Evolutionary conservation across 1,284 basidiomycete species (phyloP), one percentile per base, ranked within the genome.

Genomic region (Termitomyces sp.): DNA sequence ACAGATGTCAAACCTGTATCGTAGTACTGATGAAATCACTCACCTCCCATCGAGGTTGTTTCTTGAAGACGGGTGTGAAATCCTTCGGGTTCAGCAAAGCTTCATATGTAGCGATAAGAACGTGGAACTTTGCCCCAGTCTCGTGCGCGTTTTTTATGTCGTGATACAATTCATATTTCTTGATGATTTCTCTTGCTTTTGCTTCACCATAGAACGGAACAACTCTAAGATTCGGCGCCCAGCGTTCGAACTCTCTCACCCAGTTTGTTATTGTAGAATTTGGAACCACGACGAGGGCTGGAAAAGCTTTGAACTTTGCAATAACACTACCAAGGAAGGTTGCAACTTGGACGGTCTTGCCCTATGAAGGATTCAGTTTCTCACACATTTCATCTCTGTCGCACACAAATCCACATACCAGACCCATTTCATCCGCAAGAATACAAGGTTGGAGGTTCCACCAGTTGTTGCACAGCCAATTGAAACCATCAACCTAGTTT

Each of bases 401-500:
- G 19, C 15, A n/a, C n/a, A 34, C 8, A 43, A 19, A 21, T 31
- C 12, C 34, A 69, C 82, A 57, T 68, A 90, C 90, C 62, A 95
- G 71, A 52, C 93, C 94, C 96, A 99, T 98, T 71, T 98, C 96
- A 66, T 99, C 96, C 2, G 95, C 94, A n/a, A 98, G 80, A 61
- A 98, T 98, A 62, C 90, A 94, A 38, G 88, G 85, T 60, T 94
- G 92, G 43, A 81, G 78, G 61, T 84, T 86, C 82, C 86, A 92
- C 89, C 94, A 94, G 62, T 96, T 94, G 64, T 86, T 81, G 58
- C 84, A 84, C 30, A 98, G 77, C 94, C 95, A 98, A 59, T 95
- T 95, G 58, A 98, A 85, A 5, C 96, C 95, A 50, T 94, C 87
- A 24, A 96, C 79, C 86, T 95, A 67, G 24, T 42, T 21, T 41